These are phyloP conservation scores for Fagopyrum tataricum DNA, from an alignment of 148 eudicot genomes.

Conservation along the genomic window DNA sequence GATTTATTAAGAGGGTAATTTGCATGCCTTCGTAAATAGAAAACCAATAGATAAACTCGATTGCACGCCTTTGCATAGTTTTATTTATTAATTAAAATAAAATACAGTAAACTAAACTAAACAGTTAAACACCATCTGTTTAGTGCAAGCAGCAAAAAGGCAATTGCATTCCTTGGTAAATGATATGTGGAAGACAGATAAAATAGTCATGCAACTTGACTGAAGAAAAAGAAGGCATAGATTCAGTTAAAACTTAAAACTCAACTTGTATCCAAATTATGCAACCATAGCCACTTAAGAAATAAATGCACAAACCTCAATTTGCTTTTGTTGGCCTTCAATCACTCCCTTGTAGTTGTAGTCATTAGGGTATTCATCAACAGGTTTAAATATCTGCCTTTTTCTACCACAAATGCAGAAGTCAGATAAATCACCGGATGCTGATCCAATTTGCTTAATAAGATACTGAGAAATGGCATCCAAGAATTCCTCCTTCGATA, in stretches of 20 bases:
- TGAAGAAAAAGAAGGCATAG: not conserved
- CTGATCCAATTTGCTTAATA: conserved; percentile 34
- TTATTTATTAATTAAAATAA: not conserved
- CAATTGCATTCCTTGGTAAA: not conserved
- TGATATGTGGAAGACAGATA: not conserved
- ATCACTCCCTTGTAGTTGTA: conserved; percentile 29
- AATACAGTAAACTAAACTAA: not conserved
- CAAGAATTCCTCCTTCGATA: conserved; percentile 53
- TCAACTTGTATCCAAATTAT: not conserved
- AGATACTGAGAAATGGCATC: conserved; percentile 63
- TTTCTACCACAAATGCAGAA: conserved; percentile 74
- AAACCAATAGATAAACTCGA: too few species aligned
- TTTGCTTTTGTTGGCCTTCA: conserved; percentile 54
- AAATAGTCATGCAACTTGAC: not conserved
- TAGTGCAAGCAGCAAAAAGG: not conserved
- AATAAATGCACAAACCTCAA: conserved; percentile 38
- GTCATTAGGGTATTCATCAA: conserved; percentile 17
- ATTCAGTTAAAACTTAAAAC: not conserved
- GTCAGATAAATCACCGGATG: conserved; percentile 41
- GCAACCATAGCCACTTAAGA: not conserved
- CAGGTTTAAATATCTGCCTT: conserved; percentile 22
- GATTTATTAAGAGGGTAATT: not conserved
- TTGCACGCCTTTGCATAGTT: too few species aligned
- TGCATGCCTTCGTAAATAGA: too few species aligned
- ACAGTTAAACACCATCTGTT: not conserved